Percentiles rank a stretch among this genome's conserved stretches.
phyloP scores from a whole-genome alignment of 2,329 filamentous ascomycete genomes.

The Aspergillus niger region DNA sequence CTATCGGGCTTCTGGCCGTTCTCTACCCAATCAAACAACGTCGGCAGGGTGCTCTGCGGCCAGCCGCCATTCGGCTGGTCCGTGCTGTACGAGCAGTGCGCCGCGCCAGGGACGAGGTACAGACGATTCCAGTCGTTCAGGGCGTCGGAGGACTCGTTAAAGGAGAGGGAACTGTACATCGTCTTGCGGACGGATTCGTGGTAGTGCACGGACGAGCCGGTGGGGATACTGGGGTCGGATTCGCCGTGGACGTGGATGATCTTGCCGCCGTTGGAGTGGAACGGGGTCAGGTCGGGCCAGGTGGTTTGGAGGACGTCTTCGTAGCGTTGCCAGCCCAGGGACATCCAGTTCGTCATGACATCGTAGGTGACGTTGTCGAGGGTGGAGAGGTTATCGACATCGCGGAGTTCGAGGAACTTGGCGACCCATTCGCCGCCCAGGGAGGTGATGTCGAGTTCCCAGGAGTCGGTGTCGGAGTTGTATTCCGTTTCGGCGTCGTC shows the following conservation, averaged over 20 bases:
- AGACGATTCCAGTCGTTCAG: constrained; percentile 59
- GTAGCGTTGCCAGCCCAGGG: constrained; percentile 52
- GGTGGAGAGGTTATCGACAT: constrained; percentile 42
- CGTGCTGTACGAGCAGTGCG: constrained; percentile 52
- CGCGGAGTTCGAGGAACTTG: constrained; percentile 31
- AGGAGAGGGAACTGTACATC: constrained; percentile 50
- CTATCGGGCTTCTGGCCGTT: constrained; percentile 48
- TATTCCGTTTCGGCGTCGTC: constrained; percentile 29
- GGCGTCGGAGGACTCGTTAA: constrained; percentile 42
- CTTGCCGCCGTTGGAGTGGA: constrained; percentile 56
- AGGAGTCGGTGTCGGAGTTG: constrained; percentile 31
- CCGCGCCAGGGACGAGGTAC: constrained; percentile 57
- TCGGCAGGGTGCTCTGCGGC: constrained; percentile 50
- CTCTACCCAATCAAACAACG: constrained; percentile 57
- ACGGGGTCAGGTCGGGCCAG: constrained; percentile 54
- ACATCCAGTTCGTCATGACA: constrained; percentile 58
- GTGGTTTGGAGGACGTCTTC: constrained; percentile 57
- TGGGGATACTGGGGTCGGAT: constrained; percentile 55
- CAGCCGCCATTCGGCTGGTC: constrained; percentile 46
- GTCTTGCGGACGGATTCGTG: constrained; percentile 54
- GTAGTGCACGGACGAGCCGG: constrained; percentile 58
- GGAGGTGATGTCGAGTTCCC: constrained; percentile 35
- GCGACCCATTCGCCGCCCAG: constrained; percentile 44
- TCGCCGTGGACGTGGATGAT: constrained; percentile 62
- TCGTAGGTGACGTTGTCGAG: constrained; percentile 59